Conservation (phyloP, 768 basidiomycete genomes). For the Paxillus ammoniavirescens region DNA sequence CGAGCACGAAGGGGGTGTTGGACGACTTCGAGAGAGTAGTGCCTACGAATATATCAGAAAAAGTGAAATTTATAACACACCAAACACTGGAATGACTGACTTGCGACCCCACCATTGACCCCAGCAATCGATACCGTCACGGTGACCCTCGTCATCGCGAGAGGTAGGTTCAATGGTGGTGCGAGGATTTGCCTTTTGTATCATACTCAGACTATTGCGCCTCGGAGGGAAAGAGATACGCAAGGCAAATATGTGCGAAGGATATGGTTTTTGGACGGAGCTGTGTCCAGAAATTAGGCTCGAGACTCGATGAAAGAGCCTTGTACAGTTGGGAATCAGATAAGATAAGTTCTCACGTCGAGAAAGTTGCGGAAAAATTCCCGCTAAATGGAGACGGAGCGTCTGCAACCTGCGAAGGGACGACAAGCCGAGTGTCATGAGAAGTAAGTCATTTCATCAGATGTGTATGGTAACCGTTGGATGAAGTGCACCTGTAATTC, state of each 20-base stretch:
- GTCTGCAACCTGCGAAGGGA: constrained; percentile 10
- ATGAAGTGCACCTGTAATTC: constrained; percentile 9
- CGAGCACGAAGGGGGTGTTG: constrained; percentile 89
- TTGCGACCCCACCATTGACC: constrained; percentile 66
- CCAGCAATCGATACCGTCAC: constrained; percentile 52
- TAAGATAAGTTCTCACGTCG: constrained; percentile 35
- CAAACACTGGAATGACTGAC: constrained; percentile 36
- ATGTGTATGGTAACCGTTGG: constrained; percentile 5
- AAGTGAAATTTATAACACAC: constrained; percentile 6
- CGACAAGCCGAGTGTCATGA: constrained; percentile 4
- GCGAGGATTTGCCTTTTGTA: constrained; percentile 59
- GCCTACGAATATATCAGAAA: constrained; percentile 38
- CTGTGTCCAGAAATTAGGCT: constrained; percentile 6
- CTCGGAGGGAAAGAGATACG: not conserved
- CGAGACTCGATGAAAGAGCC: not conserved
- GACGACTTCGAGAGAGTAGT: constrained; percentile 81
- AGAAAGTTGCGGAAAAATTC: constrained; percentile 11
- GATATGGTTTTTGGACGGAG: not conserved
- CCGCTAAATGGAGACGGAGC: constrained; percentile 3
- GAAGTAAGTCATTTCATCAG: constrained; percentile 7
- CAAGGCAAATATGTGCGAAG: not conserved
- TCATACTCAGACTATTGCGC: constrained; percentile 42
- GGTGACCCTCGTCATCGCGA: constrained; percentile 31
- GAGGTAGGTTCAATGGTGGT: constrained; percentile 20
- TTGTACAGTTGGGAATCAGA: constrained; percentile 26